Evolutionary conservation across 2,329 filamentous ascomycete species (phyloP), one percentile per base, ranked within the genome.

Genomic region (Ophiostoma populinum): DNA sequence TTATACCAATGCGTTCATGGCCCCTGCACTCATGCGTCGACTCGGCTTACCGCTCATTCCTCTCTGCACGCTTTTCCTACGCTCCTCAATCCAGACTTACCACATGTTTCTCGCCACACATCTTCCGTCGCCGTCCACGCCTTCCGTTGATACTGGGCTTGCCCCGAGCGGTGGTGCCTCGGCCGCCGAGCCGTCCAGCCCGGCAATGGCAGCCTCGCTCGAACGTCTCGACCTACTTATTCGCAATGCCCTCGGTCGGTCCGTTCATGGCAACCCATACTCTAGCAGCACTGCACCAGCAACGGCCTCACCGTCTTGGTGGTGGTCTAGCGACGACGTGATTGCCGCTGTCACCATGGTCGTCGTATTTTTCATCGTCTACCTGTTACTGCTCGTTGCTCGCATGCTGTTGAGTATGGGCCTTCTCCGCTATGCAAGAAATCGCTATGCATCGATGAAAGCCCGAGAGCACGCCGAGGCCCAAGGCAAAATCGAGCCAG

Each of bases 61-160:
- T 0, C 65, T 98, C 0, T 87, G 86, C 2, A 95, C 86, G 46
- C 73, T 98, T 32, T 94, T 98, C 55, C 90, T 98, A 53, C 75
- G 92, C 28, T 83, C 92, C 31, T 86, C 82, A 1, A 69, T 95
- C 28, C 90, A 98, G 53, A 94, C 87, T 6, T 98, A 95, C 55
- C 80, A 94, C 56, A 95, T 95, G 87, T 92, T 95, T 50, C 68
- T 95, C 11, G 81, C 86, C 4, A 86, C 82, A 0, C 77, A 92
- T 47, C 65, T 94, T 22, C 79, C 83, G 0, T 69, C 79, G 7
- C 80, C 82, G 0, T 63, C 82, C 0, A 61, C 70, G 18, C 62
- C 75, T 18, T 73, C 75, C 4, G 62, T 71, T 19, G 68, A 77
- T 32, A 75, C 78, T 13, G 68, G 78, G 6, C 57, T 82, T 4